Percentiles rank a stretch among this genome's conserved stretches.
phyloP scores from a whole-genome alignment of 2,329 filamentous ascomycete genomes.

The Diaporthe helianthi region DNA sequence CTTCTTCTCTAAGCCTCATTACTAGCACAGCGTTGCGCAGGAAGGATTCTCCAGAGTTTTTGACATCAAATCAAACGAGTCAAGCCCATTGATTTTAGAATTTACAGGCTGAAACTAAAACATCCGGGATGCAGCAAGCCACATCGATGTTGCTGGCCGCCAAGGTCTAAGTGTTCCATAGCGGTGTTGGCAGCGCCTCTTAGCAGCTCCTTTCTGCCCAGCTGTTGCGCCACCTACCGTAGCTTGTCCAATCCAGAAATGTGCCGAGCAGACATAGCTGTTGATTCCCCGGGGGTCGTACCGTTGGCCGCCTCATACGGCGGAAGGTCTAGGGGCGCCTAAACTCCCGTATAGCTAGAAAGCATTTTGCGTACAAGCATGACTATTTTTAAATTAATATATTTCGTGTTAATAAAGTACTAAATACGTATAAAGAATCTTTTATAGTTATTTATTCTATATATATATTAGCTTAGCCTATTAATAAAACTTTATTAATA shows the following conservation, averaged over 20 bases:
- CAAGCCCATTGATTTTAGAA: no score
- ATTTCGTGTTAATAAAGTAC: no score
- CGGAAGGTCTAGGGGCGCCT: no score
- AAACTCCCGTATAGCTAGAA: no score
- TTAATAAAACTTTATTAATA: no score
- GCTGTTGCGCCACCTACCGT: neutral
- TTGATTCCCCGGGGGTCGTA: no score
- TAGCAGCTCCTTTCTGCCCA: neutral
- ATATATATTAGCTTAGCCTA: no score
- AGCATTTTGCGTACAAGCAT: no score
- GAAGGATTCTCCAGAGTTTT: neutral
- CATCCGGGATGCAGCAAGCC: neutral
- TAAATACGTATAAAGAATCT: no score
- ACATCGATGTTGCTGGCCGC: neutral
- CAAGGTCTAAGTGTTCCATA: neutral
- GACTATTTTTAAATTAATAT: no score
- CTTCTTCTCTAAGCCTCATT: neutral
- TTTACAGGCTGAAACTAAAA: neutral
- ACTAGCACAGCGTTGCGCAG: neutral
- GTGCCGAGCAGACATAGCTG: neutral
- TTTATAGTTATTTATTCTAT: no score
- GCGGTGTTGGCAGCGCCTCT: neutral
- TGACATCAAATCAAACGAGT: neutral
- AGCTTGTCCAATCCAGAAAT: neutral
- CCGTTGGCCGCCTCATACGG: no score